phyloP scores from a whole-genome alignment of 75 land plant genomes.

The Cunninghamia lanceolata region DNA sequence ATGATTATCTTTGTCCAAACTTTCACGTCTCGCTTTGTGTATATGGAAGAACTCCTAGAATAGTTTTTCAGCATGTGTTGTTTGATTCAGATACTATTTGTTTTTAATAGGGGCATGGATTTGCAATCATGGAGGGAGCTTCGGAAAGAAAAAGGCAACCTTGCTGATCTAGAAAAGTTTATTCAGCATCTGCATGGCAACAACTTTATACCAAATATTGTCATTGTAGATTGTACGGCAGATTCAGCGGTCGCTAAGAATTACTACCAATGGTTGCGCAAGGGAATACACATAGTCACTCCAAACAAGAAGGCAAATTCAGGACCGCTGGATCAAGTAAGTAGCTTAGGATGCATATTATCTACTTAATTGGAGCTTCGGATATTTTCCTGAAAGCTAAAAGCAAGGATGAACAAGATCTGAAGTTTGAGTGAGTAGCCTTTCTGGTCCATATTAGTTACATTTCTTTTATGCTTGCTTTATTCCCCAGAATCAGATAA shows the following conservation, averaged over 20 bases:
- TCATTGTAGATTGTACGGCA: conserved; percentile 94
- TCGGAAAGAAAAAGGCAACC: conserved; percentile 50
- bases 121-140: conserved; percentile 76
- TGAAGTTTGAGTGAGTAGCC: neutral
- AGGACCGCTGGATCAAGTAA: conserved; percentile 91
- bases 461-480: neutral
- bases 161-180: conserved; percentile 69
- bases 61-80: neutral
- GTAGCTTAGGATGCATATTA: neutral
- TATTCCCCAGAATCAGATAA: neutral
- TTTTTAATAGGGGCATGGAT: conserved; percentile 62
- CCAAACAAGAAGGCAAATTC: conserved; percentile 98
- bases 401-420: neutral
- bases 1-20: neutral
- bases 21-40: neutral
- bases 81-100: neutral
- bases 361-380: neutral
- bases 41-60: neutral
- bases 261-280: conserved; percentile 78
- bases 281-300: conserved; percentile 91
- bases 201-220: conserved; percentile 86
- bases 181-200: conserved; percentile 63
- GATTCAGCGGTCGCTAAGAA: conserved; percentile 67
- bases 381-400: neutral
- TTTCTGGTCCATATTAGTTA: neutral